phyloP scores from a whole-genome alignment of 352 stramenopile genomes.

The Peronospora belbahrii region DNA sequence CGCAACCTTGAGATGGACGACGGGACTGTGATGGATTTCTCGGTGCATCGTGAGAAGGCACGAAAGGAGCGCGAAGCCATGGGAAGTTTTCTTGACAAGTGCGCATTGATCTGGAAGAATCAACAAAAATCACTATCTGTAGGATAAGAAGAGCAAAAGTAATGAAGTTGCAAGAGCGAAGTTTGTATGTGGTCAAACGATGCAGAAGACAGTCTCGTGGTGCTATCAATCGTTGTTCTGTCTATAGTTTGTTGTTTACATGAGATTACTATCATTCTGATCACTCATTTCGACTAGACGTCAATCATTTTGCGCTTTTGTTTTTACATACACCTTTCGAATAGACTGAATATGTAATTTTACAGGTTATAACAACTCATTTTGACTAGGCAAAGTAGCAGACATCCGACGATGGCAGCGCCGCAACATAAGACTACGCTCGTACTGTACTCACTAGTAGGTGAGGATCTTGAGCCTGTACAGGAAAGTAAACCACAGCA shows the following conservation, averaged over 20 bases:
- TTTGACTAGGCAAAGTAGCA: slow-evolving; percentile 11
- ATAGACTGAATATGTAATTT: slow-evolving; percentile 1
- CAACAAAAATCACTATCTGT: slow-evolving; percentile 22
- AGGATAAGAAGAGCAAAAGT: slow-evolving; percentile 14
- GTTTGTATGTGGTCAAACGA: no score
- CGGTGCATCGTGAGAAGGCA: slow-evolving; percentile 22
- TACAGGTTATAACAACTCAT: slow-evolving; percentile 3
- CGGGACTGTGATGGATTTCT: slow-evolving; percentile 26
- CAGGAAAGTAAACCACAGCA: slow-evolving; percentile 32
- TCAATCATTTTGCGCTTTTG: no score
- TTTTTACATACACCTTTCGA: neutral
- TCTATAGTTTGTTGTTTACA: no score
- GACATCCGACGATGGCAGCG: slow-evolving; percentile 21
- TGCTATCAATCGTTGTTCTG: no score
- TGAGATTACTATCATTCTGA: no score
- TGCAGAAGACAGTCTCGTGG: no score
- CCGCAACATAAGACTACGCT: slow-evolving; percentile 25
- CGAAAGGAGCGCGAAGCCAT: slow-evolving; percentile 18
- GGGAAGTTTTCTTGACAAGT: slow-evolving; percentile 25
- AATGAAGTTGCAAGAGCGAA: no score
- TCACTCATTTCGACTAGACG: no score
- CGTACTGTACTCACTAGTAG: slow-evolving; percentile 64
- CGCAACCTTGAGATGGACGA: slow-evolving; percentile 29
- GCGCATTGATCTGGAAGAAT: slow-evolving; percentile 30
- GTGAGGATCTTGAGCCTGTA: slow-evolving; percentile 45